Conservation (phyloP, 768 basidiomycete species). For the Rhizopogon roseolus region DNA sequence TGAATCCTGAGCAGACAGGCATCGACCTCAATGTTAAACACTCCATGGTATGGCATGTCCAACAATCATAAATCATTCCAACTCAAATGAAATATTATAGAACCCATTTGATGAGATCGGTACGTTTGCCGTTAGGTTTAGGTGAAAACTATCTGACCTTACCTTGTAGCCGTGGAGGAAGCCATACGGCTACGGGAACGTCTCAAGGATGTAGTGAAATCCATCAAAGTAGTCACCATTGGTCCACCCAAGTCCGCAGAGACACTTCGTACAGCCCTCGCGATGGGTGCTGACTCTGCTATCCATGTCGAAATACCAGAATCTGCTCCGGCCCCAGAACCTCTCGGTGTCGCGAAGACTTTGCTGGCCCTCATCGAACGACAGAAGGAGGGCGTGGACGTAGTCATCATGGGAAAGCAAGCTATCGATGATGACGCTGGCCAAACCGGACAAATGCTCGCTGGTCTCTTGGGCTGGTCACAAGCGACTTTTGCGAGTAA, state of each 20-base stretch:
- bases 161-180: constrained; percentile 82
- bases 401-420: constrained; percentile 97
- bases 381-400: constrained; percentile 59
- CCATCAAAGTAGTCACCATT: constrained; percentile 91
- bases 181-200: constrained; percentile 91
- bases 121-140: constrained; percentile 23
- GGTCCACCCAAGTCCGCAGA: constrained; percentile 88
- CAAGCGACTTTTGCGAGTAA: constrained; percentile 96
- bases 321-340: constrained; percentile 70
- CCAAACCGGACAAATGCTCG: constrained; percentile 96
- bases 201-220: constrained; percentile 69
- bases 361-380: constrained; percentile 71
- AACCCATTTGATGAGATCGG: constrained; percentile 99
- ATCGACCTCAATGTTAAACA: constrained; percentile 98
- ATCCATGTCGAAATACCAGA: constrained; percentile 89
- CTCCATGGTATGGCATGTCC: constrained; percentile 72
- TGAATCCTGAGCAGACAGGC: constrained; percentile 91
- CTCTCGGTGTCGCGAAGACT: constrained; percentile 85
- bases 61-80: not conserved
- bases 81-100: constrained; percentile 34
- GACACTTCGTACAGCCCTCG: constrained; percentile 91
- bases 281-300: constrained; percentile 94
- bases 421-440: constrained; percentile 96
- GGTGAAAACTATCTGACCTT: not conserved
- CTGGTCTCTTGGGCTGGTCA: constrained; percentile 85